Evolutionary conservation across 139 green algal species (phyloP), one percentile per base, ranked within the genome.

Genomic region (Marvania coccoides): DNA sequence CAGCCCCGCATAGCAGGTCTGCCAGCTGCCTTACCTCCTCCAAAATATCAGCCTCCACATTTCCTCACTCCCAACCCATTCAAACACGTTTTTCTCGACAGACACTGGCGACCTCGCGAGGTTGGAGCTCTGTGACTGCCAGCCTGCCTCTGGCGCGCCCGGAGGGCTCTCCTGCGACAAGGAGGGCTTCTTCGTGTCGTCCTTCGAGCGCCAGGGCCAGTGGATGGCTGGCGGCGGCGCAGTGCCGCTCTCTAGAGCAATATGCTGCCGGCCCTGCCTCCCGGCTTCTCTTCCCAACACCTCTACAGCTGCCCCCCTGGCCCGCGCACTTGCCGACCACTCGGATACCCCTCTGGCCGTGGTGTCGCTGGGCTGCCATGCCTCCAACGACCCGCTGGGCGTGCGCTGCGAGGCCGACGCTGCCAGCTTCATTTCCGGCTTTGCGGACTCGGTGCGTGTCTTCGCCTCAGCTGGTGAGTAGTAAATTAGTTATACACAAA

Each of bases 211-310:
- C 23, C 51, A 76, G 58, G 81, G 79, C 5, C 71, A 72, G 38
- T 87, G 81, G 81, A 69, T 81, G 34, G 33, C 53, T 6, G 83
- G 84, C 30, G 79, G 78, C n/a, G 86, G 82, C 33, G 14, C 73
- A 12, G 86, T 93, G 3, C 86, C 86, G 0, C 65, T 93, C 13
- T 91, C 84, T 4, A 72, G 67, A 7, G 86, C 86, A 14, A 65
- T 88, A 28, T 93, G 86, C 71, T 93, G 86, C 68, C 75, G 85
- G 2, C 82, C 82, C 0, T 92, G 86, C 76, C 63, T 91, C 36
- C 83, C 83, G 23, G 56, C 57, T 86, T 29, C 79, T 76, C 48
- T 12, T 0, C 30, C 72, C 5, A 63, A 74, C 38, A 54, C 62
- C 12, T 42, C n/a, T 8, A 28, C 3, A 59, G n/a, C n/a, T n/a